A percentile compares a stretch with the other conserved stretches of the same genome.
Conservation (phyloP, 352 stramenopile species). For the Phytophthora tubulina region DNA sequence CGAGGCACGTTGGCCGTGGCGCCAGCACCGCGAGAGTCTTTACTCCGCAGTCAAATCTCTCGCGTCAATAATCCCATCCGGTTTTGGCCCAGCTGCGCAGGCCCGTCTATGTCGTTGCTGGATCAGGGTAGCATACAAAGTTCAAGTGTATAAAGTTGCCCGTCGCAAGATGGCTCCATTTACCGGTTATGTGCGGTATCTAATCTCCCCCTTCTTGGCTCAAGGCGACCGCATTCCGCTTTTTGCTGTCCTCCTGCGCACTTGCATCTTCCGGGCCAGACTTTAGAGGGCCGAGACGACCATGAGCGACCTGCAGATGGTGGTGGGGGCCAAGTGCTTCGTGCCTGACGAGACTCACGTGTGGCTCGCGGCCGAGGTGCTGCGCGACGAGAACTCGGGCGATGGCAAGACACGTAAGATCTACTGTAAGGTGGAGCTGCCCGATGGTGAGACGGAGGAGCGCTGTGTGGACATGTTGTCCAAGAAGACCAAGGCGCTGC, state of each 20-base stretch:
- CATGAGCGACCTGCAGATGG: slow-evolving; percentile 68
- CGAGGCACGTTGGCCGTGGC: slow-evolving; percentile 1
- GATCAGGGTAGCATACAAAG: slow-evolving; percentile 26
- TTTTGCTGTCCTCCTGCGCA: slow-evolving; percentile 29
- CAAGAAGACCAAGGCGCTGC: slow-evolving; percentile 77
- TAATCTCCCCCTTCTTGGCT: slow-evolving; percentile 23
- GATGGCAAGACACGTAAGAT: slow-evolving; percentile 77
- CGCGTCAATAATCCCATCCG: slow-evolving; percentile 24
- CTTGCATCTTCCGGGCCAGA: slow-evolving; percentile 9
- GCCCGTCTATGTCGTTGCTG: slow-evolving; percentile 33
- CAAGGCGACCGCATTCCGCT: slow-evolving; percentile 31
- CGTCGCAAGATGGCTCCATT: slow-evolving; percentile 28
- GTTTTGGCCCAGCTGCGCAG: slow-evolving; percentile 33
- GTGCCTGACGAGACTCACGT: slow-evolving; percentile 88
- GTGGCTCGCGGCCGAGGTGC: slow-evolving; percentile 82
- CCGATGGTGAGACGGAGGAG: slow-evolving; percentile 57
- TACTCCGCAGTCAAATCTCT: slow-evolving; percentile 30
- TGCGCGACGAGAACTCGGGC: slow-evolving; percentile 72
- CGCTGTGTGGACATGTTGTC: slow-evolving; percentile 76
- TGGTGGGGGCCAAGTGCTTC: slow-evolving; percentile 84
- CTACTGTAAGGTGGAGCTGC: slow-evolving; percentile 67
- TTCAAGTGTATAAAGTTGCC: slow-evolving; percentile 17
- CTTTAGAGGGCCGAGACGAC: slow-evolving; percentile 24
- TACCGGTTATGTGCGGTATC: slow-evolving; percentile 37
- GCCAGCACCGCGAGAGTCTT: neutral